Evolutionary conservation across 345 rosid genomes (phyloP), one percentile per base, ranked within the genome.

Genomic region (Rhizophora apiculata): DNA sequence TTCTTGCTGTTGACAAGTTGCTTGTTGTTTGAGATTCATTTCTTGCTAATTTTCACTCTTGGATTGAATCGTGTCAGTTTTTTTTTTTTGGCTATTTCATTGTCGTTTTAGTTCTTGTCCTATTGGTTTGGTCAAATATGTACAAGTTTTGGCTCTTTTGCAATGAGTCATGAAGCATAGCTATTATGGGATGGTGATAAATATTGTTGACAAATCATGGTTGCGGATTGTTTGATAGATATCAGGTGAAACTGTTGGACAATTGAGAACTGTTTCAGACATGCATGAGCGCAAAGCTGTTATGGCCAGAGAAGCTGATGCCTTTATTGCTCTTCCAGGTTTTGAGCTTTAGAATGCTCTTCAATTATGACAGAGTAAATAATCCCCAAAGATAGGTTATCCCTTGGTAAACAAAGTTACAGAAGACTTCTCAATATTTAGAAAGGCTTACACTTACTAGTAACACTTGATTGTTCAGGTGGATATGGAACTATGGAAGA

Each of bases 401-500:
- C 36, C 15, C 18, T 36, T 24, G 36, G 49, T 43, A 43, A 43
- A 13, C 49, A 43, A 43, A 43, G 49, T 43, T 43, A 43, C 49
- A 43, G 49, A 43, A 43, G 5, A 26, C 57, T n/a, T 31, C 51
- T 72, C 20, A 34, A 46, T 51, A 62, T 43, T 61, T 62, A 68
- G 27, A 58, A 54, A 69, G 64, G 16, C 52, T 65, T 70, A 26
- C 19, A 1, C 52, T 49, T 63, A 46, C 51, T 61, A 18, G n/a
- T 67, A 49, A 31, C 46, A 22, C n/a, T 48, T 51, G 61, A 15
- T 13, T 69, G 34, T 73, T 70, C 78, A 95, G 97, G 97, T 31
- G 98, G 98, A 74, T 94, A 91, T 82, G 97, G 97, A 63, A 91
- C 97, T 13, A 91, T 94, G 98, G 98, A 94, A 81, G 97, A 94